Evolutionary conservation across 1,139 yeast species (phyloP), one percentile per base, ranked within the genome.

Genomic region (Trichomonascaceae sp.): DNA sequence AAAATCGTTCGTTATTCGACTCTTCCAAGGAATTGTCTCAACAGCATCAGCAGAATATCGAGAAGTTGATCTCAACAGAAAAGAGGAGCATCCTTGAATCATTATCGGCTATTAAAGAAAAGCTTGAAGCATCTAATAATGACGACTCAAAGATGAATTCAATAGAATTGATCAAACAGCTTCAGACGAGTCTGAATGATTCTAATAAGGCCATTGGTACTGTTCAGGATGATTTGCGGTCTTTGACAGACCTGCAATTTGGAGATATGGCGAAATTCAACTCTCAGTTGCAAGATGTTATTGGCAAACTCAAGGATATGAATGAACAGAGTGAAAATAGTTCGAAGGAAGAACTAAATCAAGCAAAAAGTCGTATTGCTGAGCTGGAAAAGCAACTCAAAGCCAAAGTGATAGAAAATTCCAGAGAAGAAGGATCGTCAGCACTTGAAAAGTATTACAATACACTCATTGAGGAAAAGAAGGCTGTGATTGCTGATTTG

Each of bases 231-330:
- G 63, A 62, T 49, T 55, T 61, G 17, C 58, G 60, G 19, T 60
- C 64, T 1, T 27, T 61, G 45, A 59, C 61, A 13, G 65, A 61
- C 41, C 57, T 58, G 41, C 64, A 61, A 45, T 61, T 59, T 38
- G 60, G 62, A 10, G 62, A 57, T 27, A 50, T 52, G 39, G 27
- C 55, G 9, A 50, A 48, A 15, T 48, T 45, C 41, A 22, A 27
- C 8, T 22, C 38, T 22, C 48, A 45, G 24, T 19, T 22, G 7
- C 20, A 24, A 12, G 20, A 18, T 17, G 20, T 27, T 17, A 7
- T 27, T 8, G 19, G 18, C 12, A 13, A 24, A 39, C 13, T 45
- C 15, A 48, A 49, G 30, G 45, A 43, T 19, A 43, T 43, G 27
- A 43, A 22, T 43, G 45, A 43, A 24, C 45, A 10, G 15, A 43